Percentiles rank a stretch among this genome's conserved stretches.
These are phyloP conservation scores for Corymbia maculata DNA, from an alignment of 345 rosid genomes.

Conservation along the genomic window DNA sequence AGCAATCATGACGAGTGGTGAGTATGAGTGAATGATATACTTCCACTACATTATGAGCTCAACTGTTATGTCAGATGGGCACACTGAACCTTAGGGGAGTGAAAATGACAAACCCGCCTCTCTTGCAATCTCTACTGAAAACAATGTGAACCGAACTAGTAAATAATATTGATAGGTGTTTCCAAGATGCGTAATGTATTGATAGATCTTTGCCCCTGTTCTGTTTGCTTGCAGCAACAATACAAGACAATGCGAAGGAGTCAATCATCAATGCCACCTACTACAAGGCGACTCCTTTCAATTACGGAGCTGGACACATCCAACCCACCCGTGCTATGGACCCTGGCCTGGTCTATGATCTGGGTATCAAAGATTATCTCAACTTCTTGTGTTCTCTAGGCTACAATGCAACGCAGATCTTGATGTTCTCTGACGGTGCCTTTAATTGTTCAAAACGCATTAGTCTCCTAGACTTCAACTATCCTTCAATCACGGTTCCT, in stretches of 20 bases:
- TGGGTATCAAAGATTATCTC: conserved; percentile 41
- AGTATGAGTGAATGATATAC: not conserved
- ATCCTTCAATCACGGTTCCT: conserved; percentile 72
- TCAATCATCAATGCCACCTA: conserved; percentile 36
- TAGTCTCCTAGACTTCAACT: conserved; percentile 49
- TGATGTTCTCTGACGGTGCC: conserved; percentile 16
- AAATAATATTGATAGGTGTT: not conserved
- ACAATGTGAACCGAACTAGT: not conserved
- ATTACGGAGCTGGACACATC: conserved; percentile 75
- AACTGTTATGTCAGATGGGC: not conserved
- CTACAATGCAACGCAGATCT: conserved; percentile 43
- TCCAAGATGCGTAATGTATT: not conserved
- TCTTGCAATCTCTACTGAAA: not conserved
- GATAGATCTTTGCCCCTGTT: not conserved
- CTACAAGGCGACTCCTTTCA: conserved; percentile 54
- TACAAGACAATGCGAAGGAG: conserved; percentile 33
- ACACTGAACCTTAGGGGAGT: not conserved
- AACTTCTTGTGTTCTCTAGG: conserved; percentile 62
- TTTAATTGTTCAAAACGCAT: conserved; percentile 35
- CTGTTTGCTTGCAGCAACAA: conserved; percentile 29
- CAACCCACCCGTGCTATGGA: conserved; percentile 70
- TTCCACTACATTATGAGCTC: not conserved
- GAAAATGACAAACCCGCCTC: not conserved
- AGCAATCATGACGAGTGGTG: conserved; percentile 76
- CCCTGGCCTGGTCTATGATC: conserved; percentile 79